Conservation (phyloP, 139 green algal genomes). For the Desmodesmus armatus region DNA sequence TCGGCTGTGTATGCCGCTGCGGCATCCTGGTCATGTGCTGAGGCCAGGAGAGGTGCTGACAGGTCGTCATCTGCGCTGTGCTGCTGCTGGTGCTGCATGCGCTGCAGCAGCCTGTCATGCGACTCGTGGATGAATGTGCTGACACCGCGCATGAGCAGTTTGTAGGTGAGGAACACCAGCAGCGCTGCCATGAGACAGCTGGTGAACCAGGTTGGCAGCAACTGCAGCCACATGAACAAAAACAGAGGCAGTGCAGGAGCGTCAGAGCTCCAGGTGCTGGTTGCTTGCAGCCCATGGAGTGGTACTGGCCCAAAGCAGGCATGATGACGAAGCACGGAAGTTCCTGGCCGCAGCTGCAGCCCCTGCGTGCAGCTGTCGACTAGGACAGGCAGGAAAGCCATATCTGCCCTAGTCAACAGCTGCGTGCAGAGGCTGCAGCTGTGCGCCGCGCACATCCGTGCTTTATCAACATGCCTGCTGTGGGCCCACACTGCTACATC, state of each 20-base stretch:
- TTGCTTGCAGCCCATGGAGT: background rate
- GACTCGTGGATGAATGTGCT: constrained; percentile 30
- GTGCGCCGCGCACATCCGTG: too few relatives aligned
- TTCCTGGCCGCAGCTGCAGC: too few relatives aligned
- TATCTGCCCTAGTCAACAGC: too few relatives aligned
- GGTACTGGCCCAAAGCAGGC: background rate
- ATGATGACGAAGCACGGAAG: background rate
- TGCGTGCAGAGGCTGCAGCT: too few relatives aligned
- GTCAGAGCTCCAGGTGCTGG: background rate
- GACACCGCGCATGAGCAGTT: constrained; percentile 44
- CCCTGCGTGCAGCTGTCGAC: too few relatives aligned
- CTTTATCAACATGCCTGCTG: too few relatives aligned
- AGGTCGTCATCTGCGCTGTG: constrained; percentile 6
- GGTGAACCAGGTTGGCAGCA: constrained; percentile 64
- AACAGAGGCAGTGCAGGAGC: background rate
- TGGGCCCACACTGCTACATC: too few relatives aligned
- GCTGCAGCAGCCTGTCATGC: background rate
- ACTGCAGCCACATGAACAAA: constrained; percentile 37
- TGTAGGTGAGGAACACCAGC: constrained; percentile 50
- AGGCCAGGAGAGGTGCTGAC: background rate
- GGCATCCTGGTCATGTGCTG: background rate
- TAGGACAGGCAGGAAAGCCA: too few relatives aligned
- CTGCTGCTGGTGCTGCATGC: constrained; percentile 1
- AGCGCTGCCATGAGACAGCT: constrained; percentile 57
- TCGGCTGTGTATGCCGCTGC: background rate